Evolutionary conservation across 768 basidiomycete species (phyloP), one percentile per base, ranked within the genome.

Genomic region (Naganishia vaughanmartiniae): DNA sequence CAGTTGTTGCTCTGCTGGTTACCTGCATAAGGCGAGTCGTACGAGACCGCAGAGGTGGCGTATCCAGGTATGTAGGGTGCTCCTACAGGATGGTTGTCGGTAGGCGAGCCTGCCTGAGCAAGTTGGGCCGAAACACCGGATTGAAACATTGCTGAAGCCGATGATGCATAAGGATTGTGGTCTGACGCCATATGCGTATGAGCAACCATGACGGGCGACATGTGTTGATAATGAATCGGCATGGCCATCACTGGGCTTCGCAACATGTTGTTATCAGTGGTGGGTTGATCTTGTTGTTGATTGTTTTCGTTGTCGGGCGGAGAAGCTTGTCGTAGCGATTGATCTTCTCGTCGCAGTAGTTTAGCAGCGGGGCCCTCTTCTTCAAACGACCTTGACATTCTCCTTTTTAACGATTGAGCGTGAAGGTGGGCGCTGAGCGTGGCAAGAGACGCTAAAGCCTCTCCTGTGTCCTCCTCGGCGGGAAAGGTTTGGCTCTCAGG

Each of bases 221-320:
- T 63, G 60, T 63, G 60, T 63, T 63, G 60, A 21, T 63, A 63
- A 26, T 63, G 60, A 14, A 63, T 42, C 15, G 60, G 60, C 60
- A 63, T 63, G 15, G 39, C 60, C 60, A 63, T 63, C 17, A 63
- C 42, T 9, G 60, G 60, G 21, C 60, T 63, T 45, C 60, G 60
- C n/a, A 63, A 63, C 60, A 63, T 63, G 39, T 63, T 63, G 60
- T 45, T 42, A 30, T 39, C 30, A 15, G 57, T 36, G 15, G 57
- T 24, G 31, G 31, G 28, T 45, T 31, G 39, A 11, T 45, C 39
- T 17, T 42, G 39, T 63, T 45, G 57, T n/a, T 58, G 60, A 34
- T 63, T 42, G 60, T 63, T 34, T 24, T 63, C 60, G 42, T 12
- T 63, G 17, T 63, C 39, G 60, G 21, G 12, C 7, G 60, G 60